These are phyloP conservation scores for Rhexocercosporidium sp. DNA, from an alignment of 2,329 filamentous ascomycete genomes.

Conservation along the genomic window DNA sequence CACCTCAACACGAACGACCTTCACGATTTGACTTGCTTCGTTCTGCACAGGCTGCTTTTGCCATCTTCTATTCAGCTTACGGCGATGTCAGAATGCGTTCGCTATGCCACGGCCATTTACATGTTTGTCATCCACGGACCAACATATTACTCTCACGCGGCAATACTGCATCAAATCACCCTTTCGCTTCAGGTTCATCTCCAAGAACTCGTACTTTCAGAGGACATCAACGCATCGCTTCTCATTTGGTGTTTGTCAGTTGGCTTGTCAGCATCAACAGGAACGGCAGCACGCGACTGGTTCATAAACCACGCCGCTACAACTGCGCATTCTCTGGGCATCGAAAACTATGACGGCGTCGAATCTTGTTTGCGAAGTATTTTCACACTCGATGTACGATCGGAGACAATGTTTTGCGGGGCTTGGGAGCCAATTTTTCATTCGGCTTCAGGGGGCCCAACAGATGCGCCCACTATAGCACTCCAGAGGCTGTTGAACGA, in stretches of 20 bases:
- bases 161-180: constrained; percentile 46
- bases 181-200: constrained; percentile 43
- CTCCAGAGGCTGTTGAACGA: neutral
- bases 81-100: constrained; percentile 50
- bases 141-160: constrained; percentile 59
- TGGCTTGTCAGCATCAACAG: constrained; percentile 46
- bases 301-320: constrained; percentile 38
- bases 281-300: constrained; percentile 40
- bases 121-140: constrained; percentile 60
- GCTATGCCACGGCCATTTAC: constrained; percentile 53
- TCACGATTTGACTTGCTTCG: constrained; percentile 61
- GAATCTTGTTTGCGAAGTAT: constrained; percentile 32
- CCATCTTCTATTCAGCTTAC: constrained; percentile 24
- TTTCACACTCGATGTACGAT: constrained; percentile 41
- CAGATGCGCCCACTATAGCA: neutral
- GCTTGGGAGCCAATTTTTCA: constrained; percentile 39
- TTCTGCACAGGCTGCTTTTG: constrained; percentile 55
- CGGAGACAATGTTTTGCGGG: constrained; percentile 35
- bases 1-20: constrained; percentile 49
- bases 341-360: constrained; percentile 37
- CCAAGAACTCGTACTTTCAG: constrained; percentile 24
- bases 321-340: constrained; percentile 7
- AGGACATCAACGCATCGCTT: constrained; percentile 36
- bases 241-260: constrained; percentile 50
- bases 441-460: neutral